These are phyloP conservation scores for Rutstroemia sp. DNA, from an alignment of 2,329 filamentous ascomycete genomes.

Conservation along the genomic window DNA sequence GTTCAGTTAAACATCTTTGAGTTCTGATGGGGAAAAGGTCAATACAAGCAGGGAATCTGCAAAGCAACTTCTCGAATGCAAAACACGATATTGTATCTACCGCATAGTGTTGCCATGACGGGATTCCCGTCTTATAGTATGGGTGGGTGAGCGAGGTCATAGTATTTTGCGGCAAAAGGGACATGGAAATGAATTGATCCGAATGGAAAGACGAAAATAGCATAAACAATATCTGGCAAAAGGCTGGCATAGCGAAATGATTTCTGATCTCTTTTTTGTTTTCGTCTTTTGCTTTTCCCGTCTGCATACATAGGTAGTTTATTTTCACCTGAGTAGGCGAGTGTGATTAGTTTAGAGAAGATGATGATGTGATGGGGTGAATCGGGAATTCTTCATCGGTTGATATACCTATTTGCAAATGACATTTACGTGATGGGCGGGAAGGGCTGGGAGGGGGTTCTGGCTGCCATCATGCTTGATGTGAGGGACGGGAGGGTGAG, in stretches of 20 bases:
- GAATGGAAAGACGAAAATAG: constrained; percentile 2
- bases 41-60: not conserved
- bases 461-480: not conserved
- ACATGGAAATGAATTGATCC: not conserved
- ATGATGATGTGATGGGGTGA: not conserved
- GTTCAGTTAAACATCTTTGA: too few species aligned
- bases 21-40: not conserved
- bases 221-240: constrained; percentile 4
- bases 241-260: constrained; percentile 1
- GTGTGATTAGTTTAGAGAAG: not conserved
- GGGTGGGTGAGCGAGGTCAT: not conserved
- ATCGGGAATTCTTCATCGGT: not conserved
- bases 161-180: not conserved
- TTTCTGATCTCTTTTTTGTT: not conserved
- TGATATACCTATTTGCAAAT: not conserved
- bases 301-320: not conserved
- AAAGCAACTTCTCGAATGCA: not conserved
- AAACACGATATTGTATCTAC: constrained; percentile 8
- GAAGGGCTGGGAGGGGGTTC: not conserved
- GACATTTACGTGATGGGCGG: not conserved
- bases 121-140: not conserved
- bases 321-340: not conserved
- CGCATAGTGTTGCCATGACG: not conserved
- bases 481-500: not conserved
- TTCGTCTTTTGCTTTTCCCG: not conserved